Conservation (phyloP, 768 basidiomycete genomes). For the Clathrus columnatus region DNA sequence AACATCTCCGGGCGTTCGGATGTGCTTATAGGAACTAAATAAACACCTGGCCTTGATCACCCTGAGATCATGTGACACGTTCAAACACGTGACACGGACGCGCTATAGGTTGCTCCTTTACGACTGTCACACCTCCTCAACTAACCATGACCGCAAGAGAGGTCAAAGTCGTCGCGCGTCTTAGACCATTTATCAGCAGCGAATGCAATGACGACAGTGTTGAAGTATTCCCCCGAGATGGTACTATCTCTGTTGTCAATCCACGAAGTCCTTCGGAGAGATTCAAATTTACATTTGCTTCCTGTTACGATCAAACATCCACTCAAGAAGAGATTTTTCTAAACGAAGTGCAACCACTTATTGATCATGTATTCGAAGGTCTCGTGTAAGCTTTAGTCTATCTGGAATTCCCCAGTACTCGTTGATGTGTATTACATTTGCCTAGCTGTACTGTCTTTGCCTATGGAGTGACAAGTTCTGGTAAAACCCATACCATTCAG, state of each 20-base stretch:
- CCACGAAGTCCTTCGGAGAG: constrained; percentile 59
- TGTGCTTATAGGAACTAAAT: no score
- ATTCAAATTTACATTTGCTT: constrained; percentile 78
- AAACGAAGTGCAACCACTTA: constrained; percentile 65
- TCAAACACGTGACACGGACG: not conserved
- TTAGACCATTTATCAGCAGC: constrained; percentile 53
- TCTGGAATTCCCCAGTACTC: not conserved
- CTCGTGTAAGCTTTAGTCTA: constrained; percentile 40
- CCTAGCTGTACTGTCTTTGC: constrained; percentile 59
- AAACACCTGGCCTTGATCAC: no score
- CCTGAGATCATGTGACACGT: constrained; percentile 5
- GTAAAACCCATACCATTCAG: constrained; percentile 93
- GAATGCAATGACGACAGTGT: constrained; percentile 59
- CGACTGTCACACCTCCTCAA: not conserved
- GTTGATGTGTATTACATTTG: constrained; percentile 45
- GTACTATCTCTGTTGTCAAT: constrained; percentile 54
- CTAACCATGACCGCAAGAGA: constrained; percentile 28
- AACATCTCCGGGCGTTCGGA: no score
- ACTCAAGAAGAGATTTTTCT: constrained; percentile 72
- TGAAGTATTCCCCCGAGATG: constrained; percentile 36
- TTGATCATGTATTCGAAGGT: constrained; percentile 71
- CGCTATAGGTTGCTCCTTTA: not conserved
- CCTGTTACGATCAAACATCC: constrained; percentile 63
- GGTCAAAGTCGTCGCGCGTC: constrained; percentile 64
- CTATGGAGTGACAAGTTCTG: constrained; percentile 86